Evolutionary conservation across 441 rosid species (phyloP).

Genomic region (Jatropha podagrica): DNA sequence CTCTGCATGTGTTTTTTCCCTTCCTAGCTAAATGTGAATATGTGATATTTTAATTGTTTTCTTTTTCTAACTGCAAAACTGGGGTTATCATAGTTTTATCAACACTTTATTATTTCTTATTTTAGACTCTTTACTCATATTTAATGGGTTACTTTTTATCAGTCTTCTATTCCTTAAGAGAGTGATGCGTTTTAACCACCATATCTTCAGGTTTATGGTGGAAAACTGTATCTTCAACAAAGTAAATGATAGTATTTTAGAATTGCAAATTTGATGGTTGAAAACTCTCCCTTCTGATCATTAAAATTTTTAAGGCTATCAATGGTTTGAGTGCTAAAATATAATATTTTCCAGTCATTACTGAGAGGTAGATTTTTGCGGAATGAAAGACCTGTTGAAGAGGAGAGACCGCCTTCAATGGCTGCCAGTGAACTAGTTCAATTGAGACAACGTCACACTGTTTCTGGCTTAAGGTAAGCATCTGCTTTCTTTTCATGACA

Average conservation of each 20-base stretch:
- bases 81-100: too few relatives aligned
- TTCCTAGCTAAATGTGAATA: too few relatives aligned
- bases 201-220: neutral
- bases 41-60: too few relatives aligned
- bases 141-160: too few relatives aligned
- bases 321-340: constrained; percentile 18
- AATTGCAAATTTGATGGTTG: neutral
- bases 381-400: constrained; percentile 78
- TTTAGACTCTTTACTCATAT: too few relatives aligned
- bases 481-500: neutral
- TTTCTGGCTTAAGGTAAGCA: constrained; percentile 84
- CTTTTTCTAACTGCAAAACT: too few relatives aligned
- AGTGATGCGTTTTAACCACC: too few relatives aligned
- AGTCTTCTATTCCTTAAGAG: too few relatives aligned
- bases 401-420: constrained; percentile 75
- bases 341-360: constrained; percentile 61
- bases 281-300: neutral
- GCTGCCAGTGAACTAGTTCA: constrained; percentile 88
- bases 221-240: neutral
- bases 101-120: too few relatives aligned
- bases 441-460: constrained; percentile 85
- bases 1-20: too few relatives aligned
- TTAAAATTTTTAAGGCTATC: neutral
- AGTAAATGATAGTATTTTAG: neutral
- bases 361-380: constrained; percentile 95